Conservation (phyloP, 441 rosid genomes). For the Gossypium laxum region DNA sequence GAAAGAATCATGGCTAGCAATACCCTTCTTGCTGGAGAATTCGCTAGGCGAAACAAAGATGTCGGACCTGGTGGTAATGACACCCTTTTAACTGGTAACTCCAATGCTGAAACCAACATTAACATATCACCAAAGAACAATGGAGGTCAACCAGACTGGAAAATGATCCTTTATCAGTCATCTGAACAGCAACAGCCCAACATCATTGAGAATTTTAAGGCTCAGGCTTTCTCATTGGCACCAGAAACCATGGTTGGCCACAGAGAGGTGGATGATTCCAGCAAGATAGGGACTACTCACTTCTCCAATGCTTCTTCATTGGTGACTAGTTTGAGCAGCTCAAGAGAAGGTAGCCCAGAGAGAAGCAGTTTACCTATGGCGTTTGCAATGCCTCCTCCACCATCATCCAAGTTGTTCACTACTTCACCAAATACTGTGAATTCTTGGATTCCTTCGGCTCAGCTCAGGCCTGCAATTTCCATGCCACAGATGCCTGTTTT, state of each 20-base stretch:
- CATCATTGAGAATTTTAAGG: slow-evolving; percentile 17
- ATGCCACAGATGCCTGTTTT: slow-evolving; percentile 76
- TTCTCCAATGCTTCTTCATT: slow-evolving; percentile 54
- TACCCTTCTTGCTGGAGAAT: slow-evolving; percentile 75
- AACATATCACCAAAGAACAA: slow-evolving; percentile 21
- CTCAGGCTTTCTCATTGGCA: slow-evolving; percentile 31
- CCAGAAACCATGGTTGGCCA: slow-evolving; percentile 31
- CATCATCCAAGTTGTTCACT: slow-evolving; percentile 37
- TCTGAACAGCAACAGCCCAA: slow-evolving; percentile 19
- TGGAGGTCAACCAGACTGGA: slow-evolving; percentile 36
- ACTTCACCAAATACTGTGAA: slow-evolving; percentile 29
- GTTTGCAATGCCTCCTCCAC: slow-evolving; percentile 44
- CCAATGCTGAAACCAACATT: slow-evolving; percentile 16
- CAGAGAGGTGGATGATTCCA: slow-evolving; percentile 24
- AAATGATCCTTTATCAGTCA: slow-evolving; percentile 37
- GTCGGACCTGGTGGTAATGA: slow-evolving; percentile 15
- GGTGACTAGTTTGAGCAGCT: slow-evolving; percentile 53
- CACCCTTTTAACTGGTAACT: slow-evolving; percentile 14
- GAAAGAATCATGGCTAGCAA: slow-evolving; percentile 81
- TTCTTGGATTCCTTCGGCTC: slow-evolving; percentile 55
- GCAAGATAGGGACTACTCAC: slow-evolving; percentile 31
- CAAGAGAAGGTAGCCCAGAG: slow-evolving; percentile 58
- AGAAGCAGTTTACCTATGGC: slow-evolving; percentile 36
- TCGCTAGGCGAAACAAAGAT: slow-evolving; percentile 62
- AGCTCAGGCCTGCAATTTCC: slow-evolving; percentile 45